Percentiles rank a stretch among this genome's conserved stretches.
These are phyloP conservation scores for Kodamaea restingae DNA, from an alignment of 805 yeast genomes.

Conservation along the genomic window DNA sequence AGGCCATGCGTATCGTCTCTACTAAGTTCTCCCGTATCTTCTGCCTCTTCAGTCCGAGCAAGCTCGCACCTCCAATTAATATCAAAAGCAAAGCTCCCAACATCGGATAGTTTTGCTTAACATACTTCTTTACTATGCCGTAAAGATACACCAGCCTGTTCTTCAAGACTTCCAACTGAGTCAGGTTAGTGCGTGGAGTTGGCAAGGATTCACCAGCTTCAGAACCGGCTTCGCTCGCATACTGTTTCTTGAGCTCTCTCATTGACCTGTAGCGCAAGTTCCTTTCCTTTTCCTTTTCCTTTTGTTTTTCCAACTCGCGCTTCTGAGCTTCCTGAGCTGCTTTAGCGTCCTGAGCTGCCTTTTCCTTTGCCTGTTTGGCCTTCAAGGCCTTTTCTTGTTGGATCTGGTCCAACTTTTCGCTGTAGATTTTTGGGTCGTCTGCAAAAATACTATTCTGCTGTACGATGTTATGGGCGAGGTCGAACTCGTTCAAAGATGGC, in stretches of 20 bases:
- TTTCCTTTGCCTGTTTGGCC: conserved; percentile 16
- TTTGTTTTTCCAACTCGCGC: conserved; percentile 12
- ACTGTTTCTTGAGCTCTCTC: conserved; percentile 22
- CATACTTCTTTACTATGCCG: conserved; percentile 18
- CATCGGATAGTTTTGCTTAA: conserved; percentile 27
- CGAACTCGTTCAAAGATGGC: conserved; percentile 26
- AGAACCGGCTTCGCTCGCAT: conserved; percentile 10
- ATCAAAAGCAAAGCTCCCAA: conserved; percentile 19
- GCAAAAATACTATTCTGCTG: conserved; percentile 17
- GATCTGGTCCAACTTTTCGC: conserved; percentile 13
- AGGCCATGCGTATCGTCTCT: conserved; percentile 42
- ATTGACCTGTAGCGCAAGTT: conserved; percentile 28
- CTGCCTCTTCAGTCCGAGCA: conserved; percentile 22
- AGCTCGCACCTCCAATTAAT: conserved; percentile 17
- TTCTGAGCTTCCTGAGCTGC: conserved; percentile 19
- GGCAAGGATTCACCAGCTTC: conserved; percentile 4
- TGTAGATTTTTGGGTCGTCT: conserved; percentile 8
- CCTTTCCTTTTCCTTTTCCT: conserved; percentile 16
- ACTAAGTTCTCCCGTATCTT: conserved; percentile 27
- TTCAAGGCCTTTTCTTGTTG: conserved; percentile 11
- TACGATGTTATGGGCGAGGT: conserved; percentile 26
- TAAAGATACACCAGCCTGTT: conserved; percentile 16
- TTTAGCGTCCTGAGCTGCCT: conserved; percentile 19
- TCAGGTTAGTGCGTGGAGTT: neutral
- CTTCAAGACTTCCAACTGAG: conserved; percentile 12